Evolutionary conservation across 2,329 filamentous ascomycete genomes (phyloP), one percentile per base, ranked within the genome.

Genomic region (Aspergillus sp.): DNA sequence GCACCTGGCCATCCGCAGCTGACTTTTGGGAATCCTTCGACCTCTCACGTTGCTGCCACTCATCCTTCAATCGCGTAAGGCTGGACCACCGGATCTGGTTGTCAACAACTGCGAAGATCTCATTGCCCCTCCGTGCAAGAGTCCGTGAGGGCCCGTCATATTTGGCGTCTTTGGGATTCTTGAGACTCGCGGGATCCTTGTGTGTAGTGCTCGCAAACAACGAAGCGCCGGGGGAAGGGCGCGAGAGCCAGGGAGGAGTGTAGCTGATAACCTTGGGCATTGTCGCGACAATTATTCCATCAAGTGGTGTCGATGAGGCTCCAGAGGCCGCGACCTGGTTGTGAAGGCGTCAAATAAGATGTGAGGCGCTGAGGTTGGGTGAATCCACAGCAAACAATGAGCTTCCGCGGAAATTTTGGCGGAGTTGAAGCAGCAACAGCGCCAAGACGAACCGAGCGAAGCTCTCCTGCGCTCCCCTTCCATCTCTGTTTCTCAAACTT

Each of bases 81-180:
- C 97, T 92, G 9, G 91, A 89, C 93, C 95, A 99, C 76, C 93
- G 86, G 64, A 99, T 90, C 77, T 98, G 92, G 69, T 90, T 93
- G 53, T 93, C 93, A 46, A 91, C 89, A 22, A 93, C 93, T 13
- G 92, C 88, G 74, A 98, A 98, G 9, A 98, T 82, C 72, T 99
- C 93, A 1, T 91, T 92, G 17, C 91, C 93, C 62, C 94, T 85
- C 54, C 86, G 87, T 9, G 93, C 93, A 70, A 98, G 89, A 0
- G 88, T 93, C 65, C 80, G 81, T 22, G 74, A 77, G 1, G 85
- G 78, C 2, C 82, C 77, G n/a, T 66, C 65, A 31, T 74, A 73
- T 15, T 62, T 52, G 4, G 59, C 22, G 23, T 68, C 52, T 46
- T 63, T 60, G 3, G 46, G 34, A 22, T 49, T 34, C n/a, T 68